A percentile compares a stretch with the other conserved stretches of the same genome.
Conservation (phyloP, 495 filamentous ascomycete genomes). For the Thozetella sp. region DNA sequence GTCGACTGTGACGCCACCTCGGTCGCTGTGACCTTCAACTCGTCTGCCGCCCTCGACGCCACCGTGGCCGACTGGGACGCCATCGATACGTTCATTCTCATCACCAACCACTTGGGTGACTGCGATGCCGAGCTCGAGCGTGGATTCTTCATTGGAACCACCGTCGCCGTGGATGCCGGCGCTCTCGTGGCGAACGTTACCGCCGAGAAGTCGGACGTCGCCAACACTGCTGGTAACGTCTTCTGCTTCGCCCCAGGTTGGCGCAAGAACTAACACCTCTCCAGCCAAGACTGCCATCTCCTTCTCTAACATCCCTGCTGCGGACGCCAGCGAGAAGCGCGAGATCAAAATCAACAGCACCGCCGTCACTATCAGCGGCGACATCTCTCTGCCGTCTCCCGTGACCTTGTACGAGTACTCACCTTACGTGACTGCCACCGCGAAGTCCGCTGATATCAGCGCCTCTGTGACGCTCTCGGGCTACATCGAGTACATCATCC, state of each 20-base stretch:
- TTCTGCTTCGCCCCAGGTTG: neutral
- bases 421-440: neutral
- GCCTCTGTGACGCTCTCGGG: neutral
- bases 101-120: constrained; percentile 22
- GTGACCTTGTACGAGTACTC: neutral
- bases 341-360: neutral
- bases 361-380: neutral
- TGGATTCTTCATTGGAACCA: constrained; percentile 16
- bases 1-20: constrained; percentile 16
- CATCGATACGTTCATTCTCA: constrained; percentile 12
- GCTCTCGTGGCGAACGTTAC: constrained; percentile 3
- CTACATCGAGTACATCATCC: neutral
- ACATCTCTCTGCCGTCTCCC: neutral
- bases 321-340: neutral
- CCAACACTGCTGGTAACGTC: neutral
- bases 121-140: constrained; percentile 21
- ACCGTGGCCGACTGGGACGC: constrained; percentile 11
- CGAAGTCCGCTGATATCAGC: neutral
- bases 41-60: constrained; percentile 9
- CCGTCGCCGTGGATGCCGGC: constrained; percentile 7
- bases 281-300: neutral
- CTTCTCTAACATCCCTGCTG: neutral
- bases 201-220: neutral
- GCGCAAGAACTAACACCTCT: neutral
- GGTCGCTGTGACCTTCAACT: constrained; percentile 20